These are phyloP conservation scores for Solanum paucissectum DNA, from an alignment of 257 asterid genomes.

Conservation along the genomic window DNA sequence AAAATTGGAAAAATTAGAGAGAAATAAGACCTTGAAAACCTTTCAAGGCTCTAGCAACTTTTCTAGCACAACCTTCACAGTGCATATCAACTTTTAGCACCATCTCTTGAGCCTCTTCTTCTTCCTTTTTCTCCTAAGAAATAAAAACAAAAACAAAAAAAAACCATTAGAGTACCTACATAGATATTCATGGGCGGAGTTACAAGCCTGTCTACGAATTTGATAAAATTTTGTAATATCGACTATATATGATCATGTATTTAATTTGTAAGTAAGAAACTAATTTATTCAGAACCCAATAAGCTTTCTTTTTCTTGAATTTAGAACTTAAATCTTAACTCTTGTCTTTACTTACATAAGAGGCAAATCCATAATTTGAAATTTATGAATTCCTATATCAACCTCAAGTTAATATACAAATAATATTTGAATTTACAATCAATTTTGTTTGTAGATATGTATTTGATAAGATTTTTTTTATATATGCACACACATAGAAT, in stretches of 20 bases:
- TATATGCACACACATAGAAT: neutral
- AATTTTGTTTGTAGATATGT: neutral
- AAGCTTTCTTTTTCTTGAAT: neutral
- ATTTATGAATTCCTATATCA: neutral
- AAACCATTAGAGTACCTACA: neutral
- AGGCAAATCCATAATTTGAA: neutral
- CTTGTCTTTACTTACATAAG: neutral
- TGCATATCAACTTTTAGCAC: conserved; percentile 86
- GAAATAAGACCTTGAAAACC: conserved; percentile 43
- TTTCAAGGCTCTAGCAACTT: conserved; percentile 62
- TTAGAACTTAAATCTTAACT: neutral
- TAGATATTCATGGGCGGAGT: neutral
- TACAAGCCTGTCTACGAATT: neutral
- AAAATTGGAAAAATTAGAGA: neutral
- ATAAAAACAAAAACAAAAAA: neutral
- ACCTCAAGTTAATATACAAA: neutral
- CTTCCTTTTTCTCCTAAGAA: conserved; percentile 25
- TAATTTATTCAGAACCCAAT: neutral
- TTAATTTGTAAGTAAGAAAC: neutral
- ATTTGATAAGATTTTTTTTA: neutral
- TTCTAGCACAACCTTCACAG: conserved; percentile 86
- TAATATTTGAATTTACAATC: neutral
- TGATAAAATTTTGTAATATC: neutral
- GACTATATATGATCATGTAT: neutral
- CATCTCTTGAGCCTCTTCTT: conserved; percentile 28